Percentiles rank a stretch among this genome's conserved stretches.
These are phyloP conservation scores for Pseudocercospora fuligena DNA, from an alignment of 2,329 filamentous ascomycete genomes.

Conservation along the genomic window DNA sequence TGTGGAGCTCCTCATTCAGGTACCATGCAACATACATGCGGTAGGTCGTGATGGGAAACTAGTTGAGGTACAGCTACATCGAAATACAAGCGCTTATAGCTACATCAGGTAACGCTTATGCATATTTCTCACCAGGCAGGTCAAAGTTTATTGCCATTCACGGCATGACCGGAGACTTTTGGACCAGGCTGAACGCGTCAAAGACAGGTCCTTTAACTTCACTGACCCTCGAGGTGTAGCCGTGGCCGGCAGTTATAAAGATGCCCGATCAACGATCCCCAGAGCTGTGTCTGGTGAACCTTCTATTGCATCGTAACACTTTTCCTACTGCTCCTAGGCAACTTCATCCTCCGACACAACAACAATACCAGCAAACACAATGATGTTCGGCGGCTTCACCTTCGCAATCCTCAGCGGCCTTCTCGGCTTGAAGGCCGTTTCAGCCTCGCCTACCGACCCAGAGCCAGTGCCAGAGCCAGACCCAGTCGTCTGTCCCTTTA, in stretches of 20 bases:
- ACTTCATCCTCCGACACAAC: neutral
- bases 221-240: neutral
- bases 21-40: neutral
- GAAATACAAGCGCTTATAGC: neutral
- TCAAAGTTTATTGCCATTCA: neutral
- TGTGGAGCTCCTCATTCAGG: neutral
- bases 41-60: neutral
- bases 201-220: neutral
- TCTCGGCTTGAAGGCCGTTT: neutral
- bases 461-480: neutral
- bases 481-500: conserved; percentile 13
- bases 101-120: neutral
- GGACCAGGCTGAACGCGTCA: conserved; percentile 1
- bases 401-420: neutral
- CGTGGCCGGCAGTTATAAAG: neutral
- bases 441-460: conserved; percentile 3
- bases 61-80: neutral
- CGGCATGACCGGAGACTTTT: neutral
- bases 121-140: neutral
- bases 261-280: conserved; percentile 3
- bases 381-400: conserved; percentile 3
- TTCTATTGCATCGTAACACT: neutral
- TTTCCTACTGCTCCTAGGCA: neutral
- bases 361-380: neutral
- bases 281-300: neutral